Evolutionary conservation across 768 basidiomycete species (phyloP), one percentile per base, ranked within the genome.

Genomic region (Boletus pseudo-olivaceus): DNA sequence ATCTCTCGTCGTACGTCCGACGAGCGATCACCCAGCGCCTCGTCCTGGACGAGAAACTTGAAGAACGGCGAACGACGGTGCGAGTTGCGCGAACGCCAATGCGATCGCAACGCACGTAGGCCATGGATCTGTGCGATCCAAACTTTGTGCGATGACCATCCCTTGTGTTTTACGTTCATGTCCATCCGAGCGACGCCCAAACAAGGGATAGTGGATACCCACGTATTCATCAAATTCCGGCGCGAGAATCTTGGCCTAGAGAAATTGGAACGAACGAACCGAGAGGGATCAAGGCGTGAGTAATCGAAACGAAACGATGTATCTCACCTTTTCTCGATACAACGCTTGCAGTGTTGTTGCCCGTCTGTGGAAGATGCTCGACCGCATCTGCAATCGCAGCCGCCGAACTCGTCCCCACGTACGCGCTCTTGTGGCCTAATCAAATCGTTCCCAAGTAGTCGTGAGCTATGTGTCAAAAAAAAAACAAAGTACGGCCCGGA

Each of bases 211-310:
- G 5, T 53, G 4, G 23, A 47, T n/a, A 73, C 87, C 43, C 50
- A 93, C 93, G 70, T 89, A 99, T 80, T 88, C 75, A 67, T 98
- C 97, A 64, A 90, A 98, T 68, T 97, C 92, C 1, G 95, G 94
- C 4, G 87, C 85, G 5, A 96, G 79, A 37, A 90, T 79, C 68
- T 88, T 93, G 3, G 93, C 90, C 88, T 90, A n/a, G 52, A 7
- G 7, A 49, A 32, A 38, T 14, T n/a, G 43, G 47, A 41, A 15
- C 1, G 4, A 1, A 32, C 10, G n/a, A n/a, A n/a, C n/a, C n/a
- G n/a, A n/a, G 41, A 34, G 15, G 27, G 8, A 23, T 43, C 23
- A 33, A 11, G 19, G 42, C 26, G 23, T 20, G 4, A 10, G n/a
- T n/a, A n/a, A n/a, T n/a, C n/a, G n/a, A n/a, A n/a, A n/a, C n/a